Evolutionary conservation across 768 basidiomycete species (phyloP), one percentile per base, ranked within the genome.

Genomic region (Tephrocybe sp.): DNA sequence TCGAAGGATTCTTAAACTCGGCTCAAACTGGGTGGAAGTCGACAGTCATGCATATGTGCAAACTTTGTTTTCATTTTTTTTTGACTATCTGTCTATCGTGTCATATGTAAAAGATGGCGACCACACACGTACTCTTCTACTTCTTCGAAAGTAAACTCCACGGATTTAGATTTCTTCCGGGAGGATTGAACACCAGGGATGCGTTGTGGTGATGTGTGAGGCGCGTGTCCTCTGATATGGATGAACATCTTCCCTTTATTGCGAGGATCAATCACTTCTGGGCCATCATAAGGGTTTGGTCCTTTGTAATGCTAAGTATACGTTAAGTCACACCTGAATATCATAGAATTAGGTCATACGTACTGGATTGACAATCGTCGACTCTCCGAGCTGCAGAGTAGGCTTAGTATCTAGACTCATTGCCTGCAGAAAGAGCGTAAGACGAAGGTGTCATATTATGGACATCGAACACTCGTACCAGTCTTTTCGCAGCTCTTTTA

Each of bases 311-410:
- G 16, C 49, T 50, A 15, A 11, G 7, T 10, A 9, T 1, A 33
- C 16, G 19, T 6, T 15, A 18, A 11, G 5, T 2, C 15, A 0
- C 0, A 10, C 4, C 7, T 13, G 0, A 10, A 4, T 2, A 7
- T 1, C 1, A 2, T 3, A n/a, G 12, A 16, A 2, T 22, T 1
- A 8, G 11, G 11, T 5, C 11, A 11, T 29, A 50, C 49, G 3
- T 29, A 50, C 49, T 18, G 42, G 49, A n/a, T 50, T 50, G 12
- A 44, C 42, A 11, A 50, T 43, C 4, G 23, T 44, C 1, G 36
- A 37, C 5, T 44, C 36, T 1, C 16, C 15, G 6, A 44, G n/a
- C n/a, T 9, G 13, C 7, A 50, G 12, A n/a, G 42, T 50, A 30
- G 49, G 49, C 7, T 34, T 44, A n/a, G 29, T 44, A 1, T 43